Base-by-base conservation (phyloP, 164 flowering plant genomes). In the Vitis cinerea region DNA sequence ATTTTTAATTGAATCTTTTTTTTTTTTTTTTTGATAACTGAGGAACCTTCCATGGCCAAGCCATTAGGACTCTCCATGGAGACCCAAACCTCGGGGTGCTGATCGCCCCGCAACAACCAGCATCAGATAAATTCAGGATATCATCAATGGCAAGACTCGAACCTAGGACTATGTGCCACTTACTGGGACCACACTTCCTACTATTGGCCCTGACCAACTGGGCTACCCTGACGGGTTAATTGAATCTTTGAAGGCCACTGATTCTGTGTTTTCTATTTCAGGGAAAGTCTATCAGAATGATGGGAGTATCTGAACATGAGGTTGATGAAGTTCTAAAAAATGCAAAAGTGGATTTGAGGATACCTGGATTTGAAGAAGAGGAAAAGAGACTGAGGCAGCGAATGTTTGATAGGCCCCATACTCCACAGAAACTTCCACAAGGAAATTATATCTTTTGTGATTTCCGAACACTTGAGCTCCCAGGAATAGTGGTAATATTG, bases 311-410 rank as follows among this genome's bases (percentile, higher is more conserved):
- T 48, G 80, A 84, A 75, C 81, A 79, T 71, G 98, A 95, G 81
- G 81, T 93, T 63, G 88, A 90, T 68, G 86, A 85, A 61, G 75
- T 91, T 76, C 72, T 83, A 30, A 74, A 81, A 76, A 80, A 69
- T 80, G 81, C 81, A 37, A 91, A 89, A 64, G 72, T 72, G 44
- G 86, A 93, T 70, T 66, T 81, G 72, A 84, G 97, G 69, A 93
- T 95, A 69, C 87, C 87, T 79, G 99, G 99, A 71, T 95, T 95
- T 83, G 93, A 91, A 52, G 98, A 93, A 72, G 99, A 95, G 80
- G 97, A 93, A 59, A 86, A 73, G 70, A 88, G 97, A 70, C 13
- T 85, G 69, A 85, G 83, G 80, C 86, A 77, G 70, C 81, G 92
- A 50, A 73, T 67, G 67, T 60, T 64, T 11, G n/a, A 48, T 56